A percentile compares a stretch with the other conserved stretches of the same genome.
These are phyloP conservation scores for Neonectria ditissima DNA, from an alignment of 2,329 filamentous ascomycete genomes.

Conservation along the genomic window DNA sequence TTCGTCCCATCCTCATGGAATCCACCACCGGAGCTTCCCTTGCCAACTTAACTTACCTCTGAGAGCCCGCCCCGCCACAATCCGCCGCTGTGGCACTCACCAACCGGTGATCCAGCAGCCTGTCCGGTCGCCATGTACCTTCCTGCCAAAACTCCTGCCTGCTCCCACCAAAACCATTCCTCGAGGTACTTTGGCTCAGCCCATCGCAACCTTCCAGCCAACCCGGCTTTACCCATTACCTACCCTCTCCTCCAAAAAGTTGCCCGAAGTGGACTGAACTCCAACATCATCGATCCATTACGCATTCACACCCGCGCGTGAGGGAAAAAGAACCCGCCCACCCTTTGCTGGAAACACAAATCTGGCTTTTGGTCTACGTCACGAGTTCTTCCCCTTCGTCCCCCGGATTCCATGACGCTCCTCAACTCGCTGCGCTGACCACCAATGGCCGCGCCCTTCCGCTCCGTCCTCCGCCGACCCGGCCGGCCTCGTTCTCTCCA, in stretches of 20 bases:
- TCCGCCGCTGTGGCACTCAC: constrained; percentile 37
- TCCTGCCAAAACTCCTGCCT: background rate
- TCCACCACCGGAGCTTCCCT: constrained; percentile 3
- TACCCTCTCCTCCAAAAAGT: constrained; percentile 27
- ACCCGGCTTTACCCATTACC: constrained; percentile 42
- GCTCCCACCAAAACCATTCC: background rate
- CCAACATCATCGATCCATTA: constrained; percentile 22
- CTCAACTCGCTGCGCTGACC: constrained; percentile 41
- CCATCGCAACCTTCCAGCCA: constrained; percentile 20
- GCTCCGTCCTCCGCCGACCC: constrained; percentile 43
- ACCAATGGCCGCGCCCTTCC: constrained; percentile 52
- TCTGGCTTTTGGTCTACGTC: background rate
- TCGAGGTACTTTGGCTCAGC: constrained; percentile 28
- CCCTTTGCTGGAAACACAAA: background rate
- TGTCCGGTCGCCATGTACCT: background rate
- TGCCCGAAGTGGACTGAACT: constrained; percentile 37
- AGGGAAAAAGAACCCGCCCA: background rate
- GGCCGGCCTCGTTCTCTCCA: constrained; percentile 35
- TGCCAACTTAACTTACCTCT: background rate
- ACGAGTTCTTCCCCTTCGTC: background rate
- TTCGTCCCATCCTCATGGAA: constrained; percentile 19
- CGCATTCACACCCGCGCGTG: background rate
- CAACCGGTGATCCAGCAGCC: constrained; percentile 27
- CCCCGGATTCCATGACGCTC: constrained; percentile 37
- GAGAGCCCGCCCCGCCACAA: constrained; percentile 40